Base-by-base conservation (phyloP, 2,329 filamentous ascomycete species). In the Dothistroma septosporum region DNA sequence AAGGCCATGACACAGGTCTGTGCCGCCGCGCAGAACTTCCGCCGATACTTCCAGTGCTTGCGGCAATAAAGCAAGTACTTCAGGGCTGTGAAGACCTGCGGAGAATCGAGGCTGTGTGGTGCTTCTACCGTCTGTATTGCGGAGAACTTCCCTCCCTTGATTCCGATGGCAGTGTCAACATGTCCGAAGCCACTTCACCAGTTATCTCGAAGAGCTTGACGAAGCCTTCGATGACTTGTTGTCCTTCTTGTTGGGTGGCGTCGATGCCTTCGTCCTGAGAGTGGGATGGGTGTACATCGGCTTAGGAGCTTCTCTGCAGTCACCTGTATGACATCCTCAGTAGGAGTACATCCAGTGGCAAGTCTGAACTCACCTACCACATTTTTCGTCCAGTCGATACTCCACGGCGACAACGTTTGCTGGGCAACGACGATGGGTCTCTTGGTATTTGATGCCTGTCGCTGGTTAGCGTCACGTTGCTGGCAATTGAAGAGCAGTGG, bases 351-450 rank as follows among this genome's bases (percentile, higher is more conserved):
- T 32, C 31, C 22, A 44, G 52, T 22, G 2, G 33, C 60, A 48
- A 63, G 47, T 32, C 21, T 33, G 41, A 22, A 14, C 16, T 5
- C 10, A 9, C 74, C 60, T 66, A 80, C 79, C 76, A 67, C 79
- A 81, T 62, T 77, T 76, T 66, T 81, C 79, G 59, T 78, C 73
- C 32, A 80, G 66, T 66, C 79, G 73, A 61, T 80, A 80, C 70
- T 81, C 78, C 78, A 80, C 76, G 28, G 79, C 81, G 55, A 83
- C 81, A 32, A 85, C 78, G 63, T 83, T 83, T 16, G 81, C 78
- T 22, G 79, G 79, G 72, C 83, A 85, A 62, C 82, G 75, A 63
- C 78, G 80, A 65, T 84, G 82, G 33, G 82, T 83, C 66, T 80
- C 78, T 72, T 80, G 78, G 60, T 81, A 80, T 68, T 76, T 79